Evolutionary conservation across 179 eudicot genomes (phyloP).

Genomic region (Gypsophila paniculata): DNA sequence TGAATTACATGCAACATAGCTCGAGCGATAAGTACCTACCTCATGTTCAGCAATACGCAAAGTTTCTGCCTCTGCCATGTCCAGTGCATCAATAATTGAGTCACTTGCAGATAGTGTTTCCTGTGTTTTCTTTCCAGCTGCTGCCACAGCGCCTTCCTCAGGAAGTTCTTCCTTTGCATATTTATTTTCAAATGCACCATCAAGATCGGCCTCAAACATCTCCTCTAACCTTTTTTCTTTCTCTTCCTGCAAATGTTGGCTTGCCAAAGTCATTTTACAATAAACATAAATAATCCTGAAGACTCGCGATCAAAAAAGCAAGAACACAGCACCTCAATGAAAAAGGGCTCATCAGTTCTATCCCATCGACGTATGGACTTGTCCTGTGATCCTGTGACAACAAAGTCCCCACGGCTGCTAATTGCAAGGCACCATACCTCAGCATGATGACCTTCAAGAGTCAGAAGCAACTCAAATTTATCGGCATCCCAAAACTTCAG

Average conservation of each 20-base stretch:
- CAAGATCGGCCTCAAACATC: conserved; percentile 82
- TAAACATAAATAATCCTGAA: background rate
- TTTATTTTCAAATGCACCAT: conserved; percentile 58
- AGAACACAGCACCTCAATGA: conserved; percentile 60
- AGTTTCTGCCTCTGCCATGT: conserved; percentile 74
- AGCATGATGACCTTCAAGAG: conserved; percentile 94
- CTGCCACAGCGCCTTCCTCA: conserved; percentile 87
- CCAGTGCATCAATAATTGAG: conserved; percentile 81
- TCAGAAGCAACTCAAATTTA: conserved; percentile 91
- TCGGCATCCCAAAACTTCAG: conserved; percentile 98
- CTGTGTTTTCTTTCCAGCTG: conserved; percentile 91
- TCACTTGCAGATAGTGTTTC: conserved; percentile 85
- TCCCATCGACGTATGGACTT: conserved; percentile 95
- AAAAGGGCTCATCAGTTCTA: conserved; percentile 95
- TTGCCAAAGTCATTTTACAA: conserved; percentile 3
- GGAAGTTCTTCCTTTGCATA: conserved; percentile 82
- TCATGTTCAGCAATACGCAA: conserved; percentile 71
- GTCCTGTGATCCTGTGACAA: conserved; percentile 96
- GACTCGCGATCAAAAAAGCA: background rate
- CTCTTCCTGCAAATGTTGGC: conserved; percentile 64
- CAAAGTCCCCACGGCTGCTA: conserved; percentile 93
- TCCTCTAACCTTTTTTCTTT: conserved; percentile 93
- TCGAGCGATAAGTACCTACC: conserved; percentile 39
- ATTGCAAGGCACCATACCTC: conserved; percentile 86
- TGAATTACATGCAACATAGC: background rate